phyloP scores from a whole-genome alignment of 179 eudicot species.

The Amaranthus tricolor region DNA sequence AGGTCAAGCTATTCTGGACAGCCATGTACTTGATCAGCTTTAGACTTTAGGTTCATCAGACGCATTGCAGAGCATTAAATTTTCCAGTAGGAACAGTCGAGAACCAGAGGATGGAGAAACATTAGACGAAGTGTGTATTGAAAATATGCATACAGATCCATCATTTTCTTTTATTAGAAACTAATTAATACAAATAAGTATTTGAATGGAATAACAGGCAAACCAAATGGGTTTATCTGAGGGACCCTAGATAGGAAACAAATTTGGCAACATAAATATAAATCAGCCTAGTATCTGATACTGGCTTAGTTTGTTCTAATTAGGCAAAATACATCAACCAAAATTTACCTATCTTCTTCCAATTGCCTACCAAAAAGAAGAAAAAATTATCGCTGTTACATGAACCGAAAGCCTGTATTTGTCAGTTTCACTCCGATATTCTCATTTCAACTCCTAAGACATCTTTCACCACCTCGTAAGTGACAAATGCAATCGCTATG shows the following conservation, averaged over 20 bases:
- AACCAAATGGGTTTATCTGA: slow-evolving; percentile 12
- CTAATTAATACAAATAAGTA: slow-evolving; percentile 18
- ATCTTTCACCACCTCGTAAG: slow-evolving; percentile 76
- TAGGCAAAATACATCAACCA: slow-evolving; percentile 20
- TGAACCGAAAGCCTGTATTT: not conserved
- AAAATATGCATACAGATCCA: slow-evolving; percentile 20
- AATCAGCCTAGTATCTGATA: slow-evolving; percentile 18
- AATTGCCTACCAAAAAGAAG: slow-evolving; percentile 23
- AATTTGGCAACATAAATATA: slow-evolving; percentile 2
- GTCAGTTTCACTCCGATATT: slow-evolving; percentile 57
- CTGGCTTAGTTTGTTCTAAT: slow-evolving; percentile 25
- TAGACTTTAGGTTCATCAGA: not conserved
- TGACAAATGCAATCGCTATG: slow-evolving; percentile 78
- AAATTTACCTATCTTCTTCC: slow-evolving; percentile 29
- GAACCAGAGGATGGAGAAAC: not conserved
- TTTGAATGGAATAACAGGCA: slow-evolving; percentile 2
- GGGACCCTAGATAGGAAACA: slow-evolving; percentile 15
- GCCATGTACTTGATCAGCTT: too few relatives aligned
- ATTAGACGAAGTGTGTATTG: not conserved
- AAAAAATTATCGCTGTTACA: slow-evolving; percentile 8
- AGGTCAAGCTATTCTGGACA: too few relatives aligned
- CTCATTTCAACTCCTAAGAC: slow-evolving; percentile 70
- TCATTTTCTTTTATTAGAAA: slow-evolving; percentile 12
- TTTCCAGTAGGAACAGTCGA: not conserved
- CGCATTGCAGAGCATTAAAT: not conserved